Base-by-base conservation (phyloP, 1,284 basidiomycete species). In the Moesziomyces globuligerus region DNA sequence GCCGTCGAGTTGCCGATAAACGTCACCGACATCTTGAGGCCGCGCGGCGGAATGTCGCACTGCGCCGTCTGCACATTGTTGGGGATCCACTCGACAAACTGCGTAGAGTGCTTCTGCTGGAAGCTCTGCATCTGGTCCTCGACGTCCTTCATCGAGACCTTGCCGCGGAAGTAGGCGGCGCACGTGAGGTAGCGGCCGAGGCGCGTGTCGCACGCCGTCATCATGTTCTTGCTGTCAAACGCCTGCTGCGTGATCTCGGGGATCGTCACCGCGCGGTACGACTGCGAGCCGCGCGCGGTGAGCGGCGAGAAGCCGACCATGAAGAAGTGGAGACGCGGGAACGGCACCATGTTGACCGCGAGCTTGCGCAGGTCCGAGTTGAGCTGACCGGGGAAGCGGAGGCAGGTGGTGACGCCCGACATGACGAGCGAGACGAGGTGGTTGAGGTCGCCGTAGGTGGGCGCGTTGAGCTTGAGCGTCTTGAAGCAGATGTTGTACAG, bases 341-440 rank as follows among this genome's bases (percentile, higher is more conserved):
- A 83, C 18, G 82, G 82, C 18, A 83, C 79, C 58, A 97, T 87
- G 84, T 97, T 98, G 87, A 95, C 90, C 46, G 89, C 91, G 39
- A 98, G 88, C 84, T 97, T 97, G 66, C 94, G 89, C 52, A 97
- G 86, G 82, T 98, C 94, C 52, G 93, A 93, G 83, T 96, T 96
- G 61, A 95, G 86, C 83, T 94, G 92, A 51, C 94, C 94, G 29
- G 94, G 93, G 88, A 96, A 94, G 41, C 93, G 91, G 65, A 95
- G 85, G 80, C 90, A 91, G 2, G 93, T 94, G 79, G 90, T 92
- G 37, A 92, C 88, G 66, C 93, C 93, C 65, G 90, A 91, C 91
- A 95, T 93, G 41, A 92, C 91, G 82, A 88, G 89, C 8, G 91
- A 86, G 43, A 93, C 88, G 34, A 92, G 84, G 89, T 91, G 32